Evolutionary conservation across 2,329 filamentous ascomycete species (phyloP), one percentile per base, ranked within the genome.

Genomic region (Ceratocystis alfenasii): DNA sequence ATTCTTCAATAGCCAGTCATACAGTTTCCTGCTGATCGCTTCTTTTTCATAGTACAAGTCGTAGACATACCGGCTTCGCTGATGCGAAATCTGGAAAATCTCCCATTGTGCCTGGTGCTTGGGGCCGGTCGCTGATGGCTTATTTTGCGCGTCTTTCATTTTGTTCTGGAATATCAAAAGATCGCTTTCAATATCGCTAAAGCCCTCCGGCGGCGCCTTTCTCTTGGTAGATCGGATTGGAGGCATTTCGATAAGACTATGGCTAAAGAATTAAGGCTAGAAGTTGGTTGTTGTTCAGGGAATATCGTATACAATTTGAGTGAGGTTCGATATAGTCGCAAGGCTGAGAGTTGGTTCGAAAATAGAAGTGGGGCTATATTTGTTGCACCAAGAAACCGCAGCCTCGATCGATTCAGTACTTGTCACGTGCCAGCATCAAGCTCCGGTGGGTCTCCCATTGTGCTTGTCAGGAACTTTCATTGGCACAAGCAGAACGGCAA

Each of bases 11-110:
- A 97, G 79, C 87, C 90, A 99, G 71, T 97, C 94, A 76, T 99
- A 99, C 22, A 99, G 80, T 76, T 87, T 81, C 77, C 89, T 93
- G 76, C 85, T 89, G 74, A 99, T 97, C 63, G 93, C 93, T 77
- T 96, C 90, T 78, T 96, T 96, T 76, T 95, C 88, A 77, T 97
- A 99, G 79, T 96, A 97, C 61, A 99, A 81, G 74, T 97, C 94
- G 79, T 96, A 99, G 69, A 99, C 87, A 77, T 99, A 99, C 73
- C 90, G 86, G 69, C 78, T 87, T 78, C 93, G 86, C 77, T 96
- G 91, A 77, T 99, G 94, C 28, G 87, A 87, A 74, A 99, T 96
- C 75, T 97, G 92, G 74, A 99, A 97, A 70, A 99, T 91, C 68
- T 94, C 93, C 94, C 94, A 99, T 69, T 92, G 84, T 70, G 90